phyloP scores from a whole-genome alignment of 305 asterid genomes.

The Euphrasia arctica region DNA sequence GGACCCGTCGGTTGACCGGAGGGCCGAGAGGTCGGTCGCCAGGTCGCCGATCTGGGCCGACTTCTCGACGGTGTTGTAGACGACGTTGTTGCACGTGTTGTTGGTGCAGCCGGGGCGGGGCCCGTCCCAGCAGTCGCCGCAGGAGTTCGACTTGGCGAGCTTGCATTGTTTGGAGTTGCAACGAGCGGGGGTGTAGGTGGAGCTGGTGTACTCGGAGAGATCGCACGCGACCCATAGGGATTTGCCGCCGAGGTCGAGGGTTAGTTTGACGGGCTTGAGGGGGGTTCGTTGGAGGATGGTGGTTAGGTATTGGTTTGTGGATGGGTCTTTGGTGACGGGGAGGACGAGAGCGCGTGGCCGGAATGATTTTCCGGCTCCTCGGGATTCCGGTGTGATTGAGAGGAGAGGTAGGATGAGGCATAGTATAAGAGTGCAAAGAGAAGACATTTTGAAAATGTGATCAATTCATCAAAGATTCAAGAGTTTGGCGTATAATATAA shows the following conservation, averaged over 20 bases:
- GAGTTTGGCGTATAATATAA: background rate
- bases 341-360: constrained; percentile 36
- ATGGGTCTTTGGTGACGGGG: constrained; percentile 42
- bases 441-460: constrained; percentile 21
- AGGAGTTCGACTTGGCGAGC: constrained; percentile 34
- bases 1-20: constrained; percentile 35
- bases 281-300: constrained; percentile 46
- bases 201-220: constrained; percentile 32
- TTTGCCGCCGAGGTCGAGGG: constrained; percentile 50
- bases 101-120: constrained; percentile 40
- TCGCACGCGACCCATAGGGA: constrained; percentile 55
- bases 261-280: constrained; percentile 36
- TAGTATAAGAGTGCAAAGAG: constrained; percentile 3
- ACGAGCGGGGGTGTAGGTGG: constrained; percentile 40
- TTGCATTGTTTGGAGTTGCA: constrained; percentile 48
- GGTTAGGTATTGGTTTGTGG: constrained; percentile 43
- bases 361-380: constrained; percentile 30
- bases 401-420: constrained; percentile 8
- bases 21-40: constrained; percentile 32
- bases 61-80: constrained; percentile 17
- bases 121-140: constrained; percentile 35
- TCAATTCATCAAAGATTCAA: background rate
- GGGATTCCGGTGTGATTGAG: constrained; percentile 12
- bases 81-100: constrained; percentile 29
- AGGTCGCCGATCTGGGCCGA: constrained; percentile 34